These are phyloP conservation scores for Alternaria sp. DNA, from an alignment of 2,329 filamentous ascomycete species.

Conservation along the genomic window DNA sequence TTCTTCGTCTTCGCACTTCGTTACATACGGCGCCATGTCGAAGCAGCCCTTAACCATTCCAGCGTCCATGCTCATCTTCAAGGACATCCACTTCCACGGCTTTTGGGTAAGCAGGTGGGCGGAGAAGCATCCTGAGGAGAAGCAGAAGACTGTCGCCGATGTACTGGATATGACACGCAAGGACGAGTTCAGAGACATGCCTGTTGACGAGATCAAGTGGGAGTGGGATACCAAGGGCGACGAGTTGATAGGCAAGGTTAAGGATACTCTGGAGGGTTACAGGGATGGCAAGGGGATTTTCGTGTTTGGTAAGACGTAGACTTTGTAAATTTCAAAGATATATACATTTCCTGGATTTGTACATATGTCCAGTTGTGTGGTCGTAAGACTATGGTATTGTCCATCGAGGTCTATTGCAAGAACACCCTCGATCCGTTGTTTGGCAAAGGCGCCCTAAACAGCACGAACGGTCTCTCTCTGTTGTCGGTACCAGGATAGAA, in stretches of 20 bases:
- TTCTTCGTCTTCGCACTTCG: constrained; percentile 70
- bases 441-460: constrained; percentile 52
- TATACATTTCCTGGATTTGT: background rate
- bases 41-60: constrained; percentile 83
- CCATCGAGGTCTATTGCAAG: constrained; percentile 14
- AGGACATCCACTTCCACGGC: constrained; percentile 84
- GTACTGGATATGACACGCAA: constrained; percentile 76
- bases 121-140: constrained; percentile 73
- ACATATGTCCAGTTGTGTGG: background rate
- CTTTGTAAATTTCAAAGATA: background rate
- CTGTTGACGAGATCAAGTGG: constrained; percentile 84
- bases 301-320: constrained; percentile 66
- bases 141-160: constrained; percentile 82
- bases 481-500: constrained; percentile 54
- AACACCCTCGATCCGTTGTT: constrained; percentile 51
- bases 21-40: constrained; percentile 96
- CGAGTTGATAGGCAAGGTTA: constrained; percentile 74
- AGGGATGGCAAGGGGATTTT: constrained; percentile 90
- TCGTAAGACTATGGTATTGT: background rate
- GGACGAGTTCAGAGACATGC: constrained; percentile 82
- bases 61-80: constrained; percentile 89
- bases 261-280: constrained; percentile 83
- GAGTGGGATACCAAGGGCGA: constrained; percentile 77
- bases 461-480: constrained; percentile 51
- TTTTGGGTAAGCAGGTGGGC: constrained; percentile 97